Evolutionary conservation across 169 alveolate species (phyloP).

Genomic region (Plasmodium vinckei): DNA sequence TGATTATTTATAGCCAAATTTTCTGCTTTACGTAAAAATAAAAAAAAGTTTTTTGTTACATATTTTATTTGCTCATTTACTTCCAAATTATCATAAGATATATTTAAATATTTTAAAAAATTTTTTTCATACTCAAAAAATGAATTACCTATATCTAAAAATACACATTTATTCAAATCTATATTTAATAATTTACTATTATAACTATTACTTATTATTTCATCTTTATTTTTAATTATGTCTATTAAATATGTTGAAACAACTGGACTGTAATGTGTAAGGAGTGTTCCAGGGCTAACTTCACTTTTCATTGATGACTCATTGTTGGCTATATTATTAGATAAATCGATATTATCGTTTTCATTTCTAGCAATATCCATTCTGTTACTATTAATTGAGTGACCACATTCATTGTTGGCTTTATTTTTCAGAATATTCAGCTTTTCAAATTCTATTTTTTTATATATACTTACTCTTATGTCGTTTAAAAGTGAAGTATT

Average conservation of each 20-base stretch:
- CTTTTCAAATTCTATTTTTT: slow-evolving; percentile 52
- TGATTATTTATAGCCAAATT: slow-evolving; percentile 76
- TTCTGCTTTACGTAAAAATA: slow-evolving; percentile 89
- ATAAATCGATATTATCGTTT: background rate
- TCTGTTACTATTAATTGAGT: background rate
- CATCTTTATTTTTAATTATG: slow-evolving; percentile 14
- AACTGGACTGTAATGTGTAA: slow-evolving; percentile 94
- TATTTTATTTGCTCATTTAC: slow-evolving; percentile 64
- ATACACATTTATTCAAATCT: slow-evolving; percentile 67
- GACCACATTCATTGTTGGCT: too few relatives aligned
- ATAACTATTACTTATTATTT: background rate
- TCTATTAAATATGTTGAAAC: slow-evolving; percentile 88
- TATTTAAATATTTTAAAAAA: slow-evolving; percentile 72
- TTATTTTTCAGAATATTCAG: slow-evolving; percentile 1
- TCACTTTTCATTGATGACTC: background rate
- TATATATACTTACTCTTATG: slow-evolving; percentile 23
- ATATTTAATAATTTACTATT: slow-evolving; percentile 25
- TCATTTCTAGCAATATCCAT: background rate
- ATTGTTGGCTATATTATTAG: background rate
- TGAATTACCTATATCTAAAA: slow-evolving; percentile 76
- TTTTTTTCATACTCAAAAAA: slow-evolving; percentile 17
- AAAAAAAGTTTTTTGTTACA: slow-evolving; percentile 83
- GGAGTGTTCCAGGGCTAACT: slow-evolving; percentile 89
- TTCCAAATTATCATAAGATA: slow-evolving; percentile 66
- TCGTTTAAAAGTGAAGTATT: slow-evolving; percentile 83